phyloP scores from a whole-genome alignment of 805 yeast genomes.

The Wickerhamiella spandovensis region DNA sequence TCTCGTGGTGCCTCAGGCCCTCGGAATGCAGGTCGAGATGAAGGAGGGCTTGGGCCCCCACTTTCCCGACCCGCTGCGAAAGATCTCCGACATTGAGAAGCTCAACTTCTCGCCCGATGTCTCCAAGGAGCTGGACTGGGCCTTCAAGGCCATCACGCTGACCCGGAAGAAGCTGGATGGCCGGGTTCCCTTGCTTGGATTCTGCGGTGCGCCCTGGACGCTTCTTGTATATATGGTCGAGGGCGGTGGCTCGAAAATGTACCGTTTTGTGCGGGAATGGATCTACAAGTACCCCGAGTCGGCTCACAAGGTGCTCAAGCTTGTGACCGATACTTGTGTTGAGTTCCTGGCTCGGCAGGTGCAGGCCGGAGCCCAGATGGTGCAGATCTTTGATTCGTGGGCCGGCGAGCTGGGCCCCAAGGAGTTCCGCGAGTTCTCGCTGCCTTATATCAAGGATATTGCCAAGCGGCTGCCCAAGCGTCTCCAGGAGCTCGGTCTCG shows the following conservation, averaged over 20 bases:
- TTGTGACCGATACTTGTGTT: conserved; percentile 73
- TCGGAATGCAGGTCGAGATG: conserved; percentile 94
- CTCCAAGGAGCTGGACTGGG: conserved; percentile 75
- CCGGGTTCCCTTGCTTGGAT: conserved; percentile 86
- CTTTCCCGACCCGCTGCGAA: conserved; percentile 76
- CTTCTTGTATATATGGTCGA: conserved; percentile 92
- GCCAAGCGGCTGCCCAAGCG: conserved; percentile 53
- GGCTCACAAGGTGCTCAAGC: conserved; percentile 56
- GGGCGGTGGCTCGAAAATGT: conserved; percentile 90
- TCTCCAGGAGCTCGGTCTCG: conserved; percentile 60
- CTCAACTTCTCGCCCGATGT: conserved; percentile 51
- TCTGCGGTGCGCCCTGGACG: conserved; percentile 98
- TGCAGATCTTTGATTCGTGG: conserved; percentile 95
- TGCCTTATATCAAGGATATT: conserved; percentile 77
- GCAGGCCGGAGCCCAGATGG: conserved; percentile 94
- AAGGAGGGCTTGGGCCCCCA: conserved; percentile 90
- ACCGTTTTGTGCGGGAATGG: conserved; percentile 87
- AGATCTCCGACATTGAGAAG: conserved; percentile 45
- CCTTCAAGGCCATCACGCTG: conserved; percentile 79
- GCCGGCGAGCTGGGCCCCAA: conserved; percentile 91
- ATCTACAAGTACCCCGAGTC: conserved; percentile 65
- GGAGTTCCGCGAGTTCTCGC: conserved; percentile 77
- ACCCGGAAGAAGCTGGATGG: conserved; percentile 82
- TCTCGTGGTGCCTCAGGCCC: conserved; percentile 91
- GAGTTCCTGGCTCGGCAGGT: conserved; percentile 92